Base-by-base conservation (phyloP, 2,329 filamentous ascomycete genomes). In the Aspergillus sp. region DNA sequence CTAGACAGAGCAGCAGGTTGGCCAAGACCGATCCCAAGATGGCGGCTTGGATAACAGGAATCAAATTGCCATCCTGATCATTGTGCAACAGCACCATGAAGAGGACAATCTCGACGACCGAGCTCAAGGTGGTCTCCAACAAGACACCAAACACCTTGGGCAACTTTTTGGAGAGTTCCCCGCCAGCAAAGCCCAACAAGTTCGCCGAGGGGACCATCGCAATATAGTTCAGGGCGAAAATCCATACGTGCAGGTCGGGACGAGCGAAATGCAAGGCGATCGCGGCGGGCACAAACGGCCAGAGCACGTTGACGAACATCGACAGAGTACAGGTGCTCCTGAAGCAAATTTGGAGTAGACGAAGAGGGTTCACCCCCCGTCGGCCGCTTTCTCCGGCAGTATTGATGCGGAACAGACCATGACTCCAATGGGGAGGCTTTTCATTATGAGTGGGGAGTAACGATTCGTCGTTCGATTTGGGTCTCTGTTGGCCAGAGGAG, bases 21-120 rank as follows among this genome's bases (percentile, higher is more conserved):
- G 90, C 89, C 32, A 95, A 71, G 42, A 95, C 88, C 0, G 89
- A 93, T 33, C 90, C 90, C 0, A 95, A 74, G 50, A 95, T 92
- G 22, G 90, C 90, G 49, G 89, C 89, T 65, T 90, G 84, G 61
- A 95, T 89, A 60, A 94, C 88, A n/a, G 80, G 78, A 54, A 87
- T 73, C 26, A 73, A 55, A 40, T 70, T 65, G n/a, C 73, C 73
- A 10, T 68, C 62, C 17, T 70, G 64, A 30, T 85, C 68, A 76
- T 74, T 79, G 54, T 74, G 72, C 44, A 94, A 78, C 42, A 95
- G 74, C 2, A 92, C 82, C 76, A 93, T 87, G 72, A 95, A 94
- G 26, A 95, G 75, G 44, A 95, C 82, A 51, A 95, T 86, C 66
- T 95, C 90, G 48, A 94, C 89, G 9, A 91, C 73, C 0, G 88